phyloP scores from a whole-genome alignment of 768 basidiomycete species.

The Gymnopilus dilepis region DNA sequence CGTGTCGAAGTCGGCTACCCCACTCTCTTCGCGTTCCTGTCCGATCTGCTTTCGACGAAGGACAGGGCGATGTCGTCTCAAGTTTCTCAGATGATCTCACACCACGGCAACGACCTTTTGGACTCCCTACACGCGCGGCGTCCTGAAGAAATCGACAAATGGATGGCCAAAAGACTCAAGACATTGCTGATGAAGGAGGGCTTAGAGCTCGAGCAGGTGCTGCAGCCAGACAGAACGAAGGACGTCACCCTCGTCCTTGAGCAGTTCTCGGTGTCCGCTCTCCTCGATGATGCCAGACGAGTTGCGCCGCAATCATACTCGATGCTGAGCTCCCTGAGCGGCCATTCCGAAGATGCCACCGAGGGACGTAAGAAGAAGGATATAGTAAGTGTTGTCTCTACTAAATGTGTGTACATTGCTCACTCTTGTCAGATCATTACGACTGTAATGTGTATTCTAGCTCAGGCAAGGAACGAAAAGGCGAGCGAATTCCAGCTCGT shows the following conservation, averaged over 20 bases:
- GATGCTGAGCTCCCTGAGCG: too few relatives aligned
- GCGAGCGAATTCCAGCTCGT: slow-evolving; percentile 19
- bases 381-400: too few relatives aligned
- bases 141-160: not conserved
- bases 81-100: not conserved
- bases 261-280: not conserved
- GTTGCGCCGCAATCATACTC: not conserved
- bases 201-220: not conserved
- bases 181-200: not conserved
- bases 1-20: not conserved
- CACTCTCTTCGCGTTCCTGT: not conserved
- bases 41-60: not conserved
- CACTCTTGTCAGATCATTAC: not conserved
- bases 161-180: not conserved
- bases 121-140: not conserved
- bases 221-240: not conserved
- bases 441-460: slow-evolving; percentile 18
- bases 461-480: slow-evolving; percentile 20
- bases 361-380: too few relatives aligned
- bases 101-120: not conserved
- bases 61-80: not conserved
- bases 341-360: too few relatives aligned
- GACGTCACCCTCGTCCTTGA: not conserved
- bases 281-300: not conserved
- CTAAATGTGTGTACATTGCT: too few relatives aligned